Conservation (phyloP, 306 rosid genomes). For the Arachis hypogaea region DNA sequence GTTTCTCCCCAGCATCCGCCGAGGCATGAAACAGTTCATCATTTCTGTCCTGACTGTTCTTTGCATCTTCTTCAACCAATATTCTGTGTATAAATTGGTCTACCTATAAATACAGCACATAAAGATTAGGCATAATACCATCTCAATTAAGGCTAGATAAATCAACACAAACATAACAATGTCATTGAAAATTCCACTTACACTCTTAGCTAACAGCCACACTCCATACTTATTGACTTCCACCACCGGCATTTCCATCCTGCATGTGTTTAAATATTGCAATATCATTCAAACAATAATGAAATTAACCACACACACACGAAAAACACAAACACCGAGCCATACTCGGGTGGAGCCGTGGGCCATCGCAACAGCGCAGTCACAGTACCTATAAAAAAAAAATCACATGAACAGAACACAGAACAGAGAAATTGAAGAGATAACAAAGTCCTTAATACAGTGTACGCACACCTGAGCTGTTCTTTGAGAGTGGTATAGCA, state of each 20-base stretch:
- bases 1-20: conserved; percentile 79
- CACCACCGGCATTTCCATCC: conserved; percentile 95
- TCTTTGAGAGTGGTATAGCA: conserved; percentile 76
- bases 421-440: conserved; percentile 30
- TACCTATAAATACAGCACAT: conserved; percentile 52
- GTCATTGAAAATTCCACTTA: conserved; percentile 44
- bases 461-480: conserved; percentile 57
- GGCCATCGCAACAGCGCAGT: conserved; percentile 96
- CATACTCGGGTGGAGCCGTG: conserved; percentile 90
- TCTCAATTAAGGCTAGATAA: not conserved
- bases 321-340: conserved; percentile 4
- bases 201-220: conserved; percentile 90
- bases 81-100: conserved; percentile 89
- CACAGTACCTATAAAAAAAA: conserved; percentile 57
- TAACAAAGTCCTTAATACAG: conserved; percentile 6
- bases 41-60: conserved; percentile 52
- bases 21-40: conserved; percentile 66
- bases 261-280: conserved; percentile 41
- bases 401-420: conserved; percentile 27
- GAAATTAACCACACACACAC: conserved; percentile 21
- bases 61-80: conserved; percentile 88
- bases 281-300: conserved; percentile 36
- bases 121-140: conserved; percentile 17
- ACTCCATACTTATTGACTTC: conserved; percentile 89
- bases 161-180: conserved; percentile 12